Evolutionary conservation across 495 filamentous ascomycete genomes (phyloP).

Genomic region (Aspergillus indologenus): DNA sequence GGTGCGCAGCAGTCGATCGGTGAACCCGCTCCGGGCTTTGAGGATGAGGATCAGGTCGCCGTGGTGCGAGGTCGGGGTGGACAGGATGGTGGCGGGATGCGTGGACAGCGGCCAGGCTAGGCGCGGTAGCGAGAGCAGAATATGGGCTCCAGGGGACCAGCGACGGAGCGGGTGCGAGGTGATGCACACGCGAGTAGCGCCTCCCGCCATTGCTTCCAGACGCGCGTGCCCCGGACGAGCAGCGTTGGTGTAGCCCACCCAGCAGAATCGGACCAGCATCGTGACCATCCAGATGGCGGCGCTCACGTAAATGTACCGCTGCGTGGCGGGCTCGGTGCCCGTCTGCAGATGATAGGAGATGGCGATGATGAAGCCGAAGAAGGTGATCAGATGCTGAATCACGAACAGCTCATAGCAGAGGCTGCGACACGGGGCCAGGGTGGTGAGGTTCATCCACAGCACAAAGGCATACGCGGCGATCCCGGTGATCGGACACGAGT

Average conservation of each 20-base stretch:
- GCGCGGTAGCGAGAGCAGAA: neutral
- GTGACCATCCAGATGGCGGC: neutral
- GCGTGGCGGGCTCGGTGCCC: neutral
- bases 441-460: slow-evolving; percentile 2
- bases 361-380: slow-evolving; percentile 1
- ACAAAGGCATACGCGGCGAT: slow-evolving; percentile 4
- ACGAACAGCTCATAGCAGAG: neutral
- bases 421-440: neutral
- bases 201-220: neutral
- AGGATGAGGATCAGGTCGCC: neutral
- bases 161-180: neutral
- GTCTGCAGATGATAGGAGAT: neutral
- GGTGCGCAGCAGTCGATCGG: neutral
- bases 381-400: neutral
- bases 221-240: neutral
- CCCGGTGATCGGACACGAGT: neutral
- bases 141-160: neutral
- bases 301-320: neutral
- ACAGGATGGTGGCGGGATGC: neutral
- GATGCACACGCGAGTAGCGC: neutral
- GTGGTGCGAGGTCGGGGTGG: neutral
- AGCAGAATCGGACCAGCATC: neutral
- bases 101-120: neutral
- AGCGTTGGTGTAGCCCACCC: neutral
- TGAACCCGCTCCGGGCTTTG: neutral